Evolutionary conservation across 192 early-diverging fungal species (phyloP).

Genomic region (Coemansia sp.): DNA sequence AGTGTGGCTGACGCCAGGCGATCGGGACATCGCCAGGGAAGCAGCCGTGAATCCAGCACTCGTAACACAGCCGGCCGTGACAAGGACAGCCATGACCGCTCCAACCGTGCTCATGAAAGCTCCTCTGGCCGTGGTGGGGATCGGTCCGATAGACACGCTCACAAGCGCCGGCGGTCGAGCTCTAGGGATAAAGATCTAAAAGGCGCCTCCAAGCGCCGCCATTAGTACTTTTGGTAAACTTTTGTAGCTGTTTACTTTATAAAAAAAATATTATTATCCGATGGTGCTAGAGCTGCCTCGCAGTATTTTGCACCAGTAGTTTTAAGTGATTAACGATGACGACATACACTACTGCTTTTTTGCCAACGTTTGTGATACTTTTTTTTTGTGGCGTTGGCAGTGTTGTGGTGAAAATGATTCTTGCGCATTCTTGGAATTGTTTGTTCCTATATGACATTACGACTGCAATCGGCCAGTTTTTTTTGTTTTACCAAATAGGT

Average conservation of each 20-base stretch:
- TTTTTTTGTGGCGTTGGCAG: background rate
- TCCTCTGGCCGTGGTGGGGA: slow-evolving; percentile 17
- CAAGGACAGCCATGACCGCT: slow-evolving; percentile 17
- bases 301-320: background rate
- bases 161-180: slow-evolving; percentile 50
- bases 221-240: slow-evolving; percentile 10
- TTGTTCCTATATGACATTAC: background rate
- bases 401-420: background rate
- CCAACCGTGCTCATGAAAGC: slow-evolving; percentile 13
- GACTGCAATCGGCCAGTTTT: background rate
- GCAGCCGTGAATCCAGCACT: slow-evolving; percentile 26
- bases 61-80: slow-evolving; percentile 21
- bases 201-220: slow-evolving; percentile 44
- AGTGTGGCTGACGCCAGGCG: slow-evolving; percentile 17
- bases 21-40: slow-evolving; percentile 39
- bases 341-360: background rate
- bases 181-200: slow-evolving; percentile 47
- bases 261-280: background rate
- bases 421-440: background rate
- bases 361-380: background rate
- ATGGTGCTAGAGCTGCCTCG: background rate
- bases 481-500: background rate
- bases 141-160: slow-evolving; percentile 23
- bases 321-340: background rate
- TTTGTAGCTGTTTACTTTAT: background rate